Conservation (phyloP, 2,329 filamentous ascomycete species). For the Xylaria sp. region DNA sequence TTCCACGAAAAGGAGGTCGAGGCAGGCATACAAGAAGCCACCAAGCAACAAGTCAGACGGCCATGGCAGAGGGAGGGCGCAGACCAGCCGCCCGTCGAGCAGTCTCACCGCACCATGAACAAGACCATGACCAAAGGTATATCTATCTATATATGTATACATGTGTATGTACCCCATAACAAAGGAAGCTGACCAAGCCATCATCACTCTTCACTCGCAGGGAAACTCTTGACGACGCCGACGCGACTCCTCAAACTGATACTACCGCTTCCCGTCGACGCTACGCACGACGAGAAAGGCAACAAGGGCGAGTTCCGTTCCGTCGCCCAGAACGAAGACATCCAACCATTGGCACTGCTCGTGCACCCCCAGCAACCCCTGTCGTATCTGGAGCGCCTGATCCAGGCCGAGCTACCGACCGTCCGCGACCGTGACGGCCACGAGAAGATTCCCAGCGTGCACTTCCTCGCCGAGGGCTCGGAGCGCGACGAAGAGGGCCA, state of each 20-base stretch:
- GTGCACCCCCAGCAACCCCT: conserved; percentile 91
- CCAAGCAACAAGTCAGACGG: conserved; percentile 65
- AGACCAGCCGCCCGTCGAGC: conserved; percentile 65
- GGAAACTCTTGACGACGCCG: conserved; percentile 78
- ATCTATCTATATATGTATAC: too few relatives aligned
- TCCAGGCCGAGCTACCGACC: conserved; percentile 85
- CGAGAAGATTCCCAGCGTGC: conserved; percentile 78
- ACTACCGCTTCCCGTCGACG: conserved; percentile 67
- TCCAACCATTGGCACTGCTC: conserved; percentile 87
- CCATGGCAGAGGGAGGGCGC: conserved; percentile 73
- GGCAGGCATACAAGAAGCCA: conserved; percentile 54
- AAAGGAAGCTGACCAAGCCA: conserved; percentile 9
- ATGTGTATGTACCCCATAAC: too few relatives aligned
- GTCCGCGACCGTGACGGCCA: conserved; percentile 70
- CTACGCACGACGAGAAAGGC: conserved; percentile 67
- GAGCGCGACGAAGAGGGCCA: conserved; percentile 66
- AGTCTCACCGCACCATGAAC: conserved; percentile 55
- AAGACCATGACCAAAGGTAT: conserved; percentile 72
- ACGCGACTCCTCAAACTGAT: conserved; percentile 78
- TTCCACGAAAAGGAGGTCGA: conserved; percentile 50
- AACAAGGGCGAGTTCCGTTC: conserved; percentile 50
- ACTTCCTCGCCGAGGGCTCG: conserved; percentile 83
- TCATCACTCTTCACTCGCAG: conserved; percentile 50
- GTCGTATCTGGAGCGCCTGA: conserved; percentile 87
- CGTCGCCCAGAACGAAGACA: conserved; percentile 68